Percentiles rank a stretch among this genome's conserved stretches.
Conservation (phyloP, 2,329 filamentous ascomycete genomes). For the Zasmidium cellare region DNA sequence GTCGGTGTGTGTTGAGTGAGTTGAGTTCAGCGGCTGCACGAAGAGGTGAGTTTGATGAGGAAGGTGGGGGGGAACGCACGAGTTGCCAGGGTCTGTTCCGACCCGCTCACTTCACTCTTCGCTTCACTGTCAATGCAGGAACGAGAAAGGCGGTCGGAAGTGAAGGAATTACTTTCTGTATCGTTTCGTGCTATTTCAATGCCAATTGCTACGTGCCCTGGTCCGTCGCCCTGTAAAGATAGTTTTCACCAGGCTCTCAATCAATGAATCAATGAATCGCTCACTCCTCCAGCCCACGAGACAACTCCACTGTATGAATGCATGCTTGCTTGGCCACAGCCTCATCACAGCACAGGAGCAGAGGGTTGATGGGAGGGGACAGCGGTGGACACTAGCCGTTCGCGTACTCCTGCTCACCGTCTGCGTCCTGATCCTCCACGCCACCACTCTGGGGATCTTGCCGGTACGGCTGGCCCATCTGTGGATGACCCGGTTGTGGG, state of each 20-base stretch:
- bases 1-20: background rate
- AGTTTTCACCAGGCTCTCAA: too few species aligned
- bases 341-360: background rate
- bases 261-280: background rate
- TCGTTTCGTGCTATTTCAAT: too few species aligned
- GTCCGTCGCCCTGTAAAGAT: too few species aligned
- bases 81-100: background rate
- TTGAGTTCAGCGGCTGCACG: background rate
- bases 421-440: conserved; percentile 44
- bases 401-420: conserved; percentile 45
- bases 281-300: background rate
- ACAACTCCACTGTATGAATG: background rate
- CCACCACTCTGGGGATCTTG: conserved; percentile 37
- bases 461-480: conserved; percentile 46
- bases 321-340: background rate
- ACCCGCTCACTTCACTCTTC: background rate
- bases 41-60: background rate
- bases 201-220: too few species aligned
- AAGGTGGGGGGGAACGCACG: background rate
- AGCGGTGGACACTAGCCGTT: conserved; percentile 20
- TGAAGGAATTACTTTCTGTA: too few species aligned
- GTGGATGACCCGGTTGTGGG: conserved; percentile 17
- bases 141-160: too few species aligned
- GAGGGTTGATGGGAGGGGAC: background rate
- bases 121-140: too few species aligned